phyloP scores from a whole-genome alignment of 139 green algal species.

The Coccomyxa sp. region DNA sequence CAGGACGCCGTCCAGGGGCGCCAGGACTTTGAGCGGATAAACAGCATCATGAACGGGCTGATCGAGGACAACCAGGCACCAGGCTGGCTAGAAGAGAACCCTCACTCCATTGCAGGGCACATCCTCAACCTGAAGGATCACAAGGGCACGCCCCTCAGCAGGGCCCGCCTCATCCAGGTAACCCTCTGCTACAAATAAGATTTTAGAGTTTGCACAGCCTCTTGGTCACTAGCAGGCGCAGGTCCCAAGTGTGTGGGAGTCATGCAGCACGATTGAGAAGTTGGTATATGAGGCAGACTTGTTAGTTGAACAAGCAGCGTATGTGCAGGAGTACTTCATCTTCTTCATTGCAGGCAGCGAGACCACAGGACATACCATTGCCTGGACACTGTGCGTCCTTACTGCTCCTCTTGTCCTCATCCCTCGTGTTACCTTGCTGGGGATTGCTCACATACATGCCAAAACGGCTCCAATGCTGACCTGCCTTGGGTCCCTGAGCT shows the following conservation, averaged over 20 bases:
- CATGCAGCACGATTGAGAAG: not conserved
- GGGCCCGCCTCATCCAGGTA: not conserved
- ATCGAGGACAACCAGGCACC: not conserved
- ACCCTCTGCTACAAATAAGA: not conserved
- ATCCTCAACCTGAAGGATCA: not conserved
- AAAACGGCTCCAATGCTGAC: no score
- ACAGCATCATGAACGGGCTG: not conserved
- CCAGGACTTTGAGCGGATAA: no score
- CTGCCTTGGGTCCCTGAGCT: no score
- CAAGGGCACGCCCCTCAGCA: not conserved
- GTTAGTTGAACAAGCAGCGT: no score
- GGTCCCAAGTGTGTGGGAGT: not conserved
- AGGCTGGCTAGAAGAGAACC: not conserved
- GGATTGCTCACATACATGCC: no score
- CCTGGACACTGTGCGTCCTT: slow-evolving; percentile 15
- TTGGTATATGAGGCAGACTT: no score
- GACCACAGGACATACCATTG: slow-evolving; percentile 21
- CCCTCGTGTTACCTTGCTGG: no score
- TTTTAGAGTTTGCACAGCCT: not conserved
- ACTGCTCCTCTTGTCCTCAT: no score
- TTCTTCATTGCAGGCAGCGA: slow-evolving; percentile 24
- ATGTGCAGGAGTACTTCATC: slow-evolving; percentile 1
- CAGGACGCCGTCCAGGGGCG: no score
- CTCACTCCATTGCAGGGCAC: not conserved
- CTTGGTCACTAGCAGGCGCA: not conserved